Base-by-base conservation (phyloP, 768 basidiomycete genomes). In the Boletus rex-veris region DNA sequence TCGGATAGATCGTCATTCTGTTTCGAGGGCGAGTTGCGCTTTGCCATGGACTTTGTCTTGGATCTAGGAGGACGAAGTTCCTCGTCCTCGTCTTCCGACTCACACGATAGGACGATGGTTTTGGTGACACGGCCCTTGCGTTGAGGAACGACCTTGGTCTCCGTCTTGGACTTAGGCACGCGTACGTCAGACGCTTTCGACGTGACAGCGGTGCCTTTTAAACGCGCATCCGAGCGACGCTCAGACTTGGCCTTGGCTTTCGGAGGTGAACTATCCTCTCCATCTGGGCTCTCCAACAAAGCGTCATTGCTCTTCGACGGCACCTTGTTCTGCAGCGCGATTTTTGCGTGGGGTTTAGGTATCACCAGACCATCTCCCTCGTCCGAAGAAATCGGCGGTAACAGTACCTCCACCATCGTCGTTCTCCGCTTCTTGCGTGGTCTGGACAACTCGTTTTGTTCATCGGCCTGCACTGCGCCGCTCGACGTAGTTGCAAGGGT, bases 401-500 rank as follows among this genome's bases (percentile, higher is more conserved):
- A 19, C 14, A 44, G 21, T 5, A 19, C 33, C 7, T 64, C 57
- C 21, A 58, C 30, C 2, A 11, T n/a, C 37, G 31, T n/a, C 37
- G 31, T 41, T 31, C 38, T 69, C 9, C 43, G 64, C 50, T 55
- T 69, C 55, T 69, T 69, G 37, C 7, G 43, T 7, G 62, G 66
- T 16, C 62, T 45, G 0, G 52, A 26, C 19, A 31, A 21, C 14
- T 57, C 58, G 18, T 2, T 10, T 8, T 36, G 16, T 21, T 50
- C 52, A 0, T 44, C 53, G 1, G 0, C 21, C 21, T 45, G 31
- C 7, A 5, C 28, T 2, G 5, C 42, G 15, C 16, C 40, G 2
- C 19, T 46, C 26, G 44, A 6, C 41, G 47, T 24, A 35, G 33
- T 44, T 15, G 9, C 45, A 5, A 40, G 28, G 0, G 36, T 49